Evolutionary conservation across 2,329 filamentous ascomycete genomes (phyloP), one percentile per base, ranked within the genome.

Genomic region (Plenodomus tracheiphilus): DNA sequence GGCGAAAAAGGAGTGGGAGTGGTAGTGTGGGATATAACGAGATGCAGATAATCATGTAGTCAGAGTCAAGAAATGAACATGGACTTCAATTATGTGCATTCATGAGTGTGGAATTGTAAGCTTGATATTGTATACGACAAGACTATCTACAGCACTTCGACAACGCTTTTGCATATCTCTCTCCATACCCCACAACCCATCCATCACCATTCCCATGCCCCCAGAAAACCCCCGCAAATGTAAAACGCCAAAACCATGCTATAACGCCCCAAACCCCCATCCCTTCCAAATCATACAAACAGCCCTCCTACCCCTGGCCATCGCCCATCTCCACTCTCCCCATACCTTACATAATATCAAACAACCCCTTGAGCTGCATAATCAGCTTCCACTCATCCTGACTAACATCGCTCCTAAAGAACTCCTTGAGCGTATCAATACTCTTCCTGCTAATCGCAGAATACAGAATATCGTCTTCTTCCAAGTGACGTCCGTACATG

Each of bases 401-500:
- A 41, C 82, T 83, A 36, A 97, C 90, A 52, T 97, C 92, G 49
- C 85, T 79, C 47, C 92, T 82, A 78, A 97, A 99, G 73, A 91
- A 97, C 70, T 97, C 90, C 82, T 99, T 99, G 58, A 99, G 83
- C 8, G 87, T 91, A 75, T 99, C 90, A 73, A 99, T 99, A 67
- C 88, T 94, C 61, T 85, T 81, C 61, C 94, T 84, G 37, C 89
- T 94, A 65, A 99, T 91, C 51, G 88, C 80, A 58, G 88, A 93
- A 82, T 97, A 97, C 13, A 99, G 81, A 1, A 77, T 81, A 72
- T 99, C 94, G 56, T 85, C 84, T 73, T 99, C 93, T 74, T 99
- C 94, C 42, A 99, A 83, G 56, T 99, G 94, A 53, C 94, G 88
- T 49, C 94, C 94, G 70, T 99, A 99, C 50, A 88, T 84, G 15